These are phyloP conservation scores for Trifolium subterraneum DNA, from an alignment of 306 rosid genomes.

Conservation along the genomic window DNA sequence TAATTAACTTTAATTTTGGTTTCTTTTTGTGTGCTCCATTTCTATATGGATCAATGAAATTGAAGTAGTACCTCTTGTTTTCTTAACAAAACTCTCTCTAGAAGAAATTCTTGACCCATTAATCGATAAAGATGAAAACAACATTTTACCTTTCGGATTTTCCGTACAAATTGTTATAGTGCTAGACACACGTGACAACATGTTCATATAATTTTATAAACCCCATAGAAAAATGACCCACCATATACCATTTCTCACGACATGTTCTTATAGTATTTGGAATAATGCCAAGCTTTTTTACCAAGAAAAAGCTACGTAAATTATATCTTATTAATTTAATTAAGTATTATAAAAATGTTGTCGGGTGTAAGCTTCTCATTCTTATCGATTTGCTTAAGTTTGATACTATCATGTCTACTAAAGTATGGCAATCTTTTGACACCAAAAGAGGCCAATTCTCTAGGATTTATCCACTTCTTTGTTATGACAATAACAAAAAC, in stretches of 20 bases:
- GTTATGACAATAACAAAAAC: background rate
- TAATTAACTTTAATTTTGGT: background rate
- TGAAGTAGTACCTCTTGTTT: background rate
- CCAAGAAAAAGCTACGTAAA: conserved; percentile 18
- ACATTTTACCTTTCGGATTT: background rate
- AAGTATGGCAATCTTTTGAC: conserved; percentile 43
- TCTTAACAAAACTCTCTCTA: background rate
- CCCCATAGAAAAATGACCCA: conserved; percentile 7
- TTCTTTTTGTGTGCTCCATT: background rate
- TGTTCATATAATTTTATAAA: background rate
- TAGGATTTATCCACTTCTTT: conserved; percentile 9
- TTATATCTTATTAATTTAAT: background rate
- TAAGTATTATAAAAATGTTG: conserved; percentile 14
- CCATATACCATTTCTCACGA: background rate
- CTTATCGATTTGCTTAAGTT: conserved; percentile 26
- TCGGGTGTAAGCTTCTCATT: conserved; percentile 40
- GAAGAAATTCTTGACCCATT: background rate
- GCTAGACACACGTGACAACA: conserved; percentile 21
- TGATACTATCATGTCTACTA: conserved; percentile 40
- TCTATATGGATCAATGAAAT: too few species aligned
- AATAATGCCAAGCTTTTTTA: background rate
- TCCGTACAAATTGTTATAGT: background rate
- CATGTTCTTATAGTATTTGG: background rate
- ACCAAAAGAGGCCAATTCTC: conserved; percentile 5
- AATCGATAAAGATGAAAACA: background rate